Evolutionary conservation across 805 yeast species (phyloP), one percentile per base, ranked within the genome.

Genomic region (Ogataea ramenticola): DNA sequence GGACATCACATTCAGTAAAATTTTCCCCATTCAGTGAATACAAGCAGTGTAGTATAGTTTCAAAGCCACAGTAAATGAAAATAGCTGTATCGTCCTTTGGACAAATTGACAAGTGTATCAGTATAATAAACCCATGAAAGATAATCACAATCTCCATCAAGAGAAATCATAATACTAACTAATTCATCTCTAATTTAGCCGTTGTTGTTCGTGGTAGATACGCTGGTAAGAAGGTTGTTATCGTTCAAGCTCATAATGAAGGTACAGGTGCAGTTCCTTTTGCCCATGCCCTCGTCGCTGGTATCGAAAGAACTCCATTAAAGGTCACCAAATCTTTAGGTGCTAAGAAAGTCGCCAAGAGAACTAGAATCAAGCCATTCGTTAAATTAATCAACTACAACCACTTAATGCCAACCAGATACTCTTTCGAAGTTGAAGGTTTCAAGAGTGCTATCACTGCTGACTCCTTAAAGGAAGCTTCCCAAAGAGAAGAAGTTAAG

Each of bases 141-240:
- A 32, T 15, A n/a, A 32, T 15, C 16, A 15, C 4, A 6, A 6
- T 10, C 27, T 10, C 10, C 10, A 29, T 19, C 15, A 39, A 2
- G 17, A 20, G 9, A 35, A 3, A 14, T 17, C 14, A 27, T 34
- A 15, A 40, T 64, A 67, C 71, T 68, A 67, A 67, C 69, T 37
- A 20, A 36, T 45, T 22, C 37, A 36, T 11, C 20, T 22, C 49
- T 43, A 40, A 21, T 49, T 33, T 69, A 86, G 95, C 98, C 79
- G 90, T 93, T 78, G 90, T 93, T 73, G 96, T 90, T 75, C 91
- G 98, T 75, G 99, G 99, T 70, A 93, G 99, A 80, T 91, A 81
- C 87, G 99, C 99, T 72, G 99, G 99, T 81, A 91, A 90, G 86
- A 93, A 93, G 86, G 99, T 93, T 61, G 99, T 93, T 72, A 89